Evolutionary conservation across 108 stramenopile species (phyloP).

Genomic region (Cylindrotheca closterium): DNA sequence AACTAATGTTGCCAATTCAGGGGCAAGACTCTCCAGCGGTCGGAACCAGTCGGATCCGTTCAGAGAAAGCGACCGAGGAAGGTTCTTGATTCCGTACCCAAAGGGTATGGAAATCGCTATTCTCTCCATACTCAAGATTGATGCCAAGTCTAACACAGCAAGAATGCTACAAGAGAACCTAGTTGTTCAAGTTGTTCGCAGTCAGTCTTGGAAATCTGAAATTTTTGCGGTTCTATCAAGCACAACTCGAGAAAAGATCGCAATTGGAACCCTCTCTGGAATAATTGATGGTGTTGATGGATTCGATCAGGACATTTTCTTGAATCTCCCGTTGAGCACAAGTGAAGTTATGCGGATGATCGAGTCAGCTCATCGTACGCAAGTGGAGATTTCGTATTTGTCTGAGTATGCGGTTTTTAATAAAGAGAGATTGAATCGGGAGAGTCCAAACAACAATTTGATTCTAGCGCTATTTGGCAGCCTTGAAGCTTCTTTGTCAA

Average conservation of each 20-base stretch:
- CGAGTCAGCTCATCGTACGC: too few species aligned
- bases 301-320: constrained; percentile 43
- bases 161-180: constrained; percentile 30
- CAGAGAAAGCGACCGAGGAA: constrained; percentile 48
- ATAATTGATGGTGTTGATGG: constrained; percentile 27
- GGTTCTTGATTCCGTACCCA: constrained; percentile 63
- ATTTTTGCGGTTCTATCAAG: constrained; percentile 53
- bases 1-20: constrained; percentile 51
- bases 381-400: too few species aligned
- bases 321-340: constrained; percentile 58
- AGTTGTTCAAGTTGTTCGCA: constrained; percentile 43
- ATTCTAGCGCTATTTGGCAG: constrained; percentile 20
- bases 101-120: constrained; percentile 57
- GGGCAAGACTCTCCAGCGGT: constrained; percentile 65
- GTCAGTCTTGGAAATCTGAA: constrained; percentile 64
- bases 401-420: constrained; percentile 57
- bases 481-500: too few species aligned
- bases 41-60: constrained; percentile 76
- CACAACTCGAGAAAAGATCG: constrained; percentile 23
- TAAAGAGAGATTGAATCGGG: constrained; percentile 13
- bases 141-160: not conserved
- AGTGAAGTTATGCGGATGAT: constrained; percentile 48
- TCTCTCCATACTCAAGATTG: constrained; percentile 33
- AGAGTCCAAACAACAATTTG: constrained; percentile 7
- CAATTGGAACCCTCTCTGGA: constrained; percentile 35